Percentiles rank a stretch among this genome's conserved stretches.
These are phyloP conservation scores for Geranium rotundifolium DNA, from an alignment of 345 rosid species.

Conservation along the genomic window DNA sequence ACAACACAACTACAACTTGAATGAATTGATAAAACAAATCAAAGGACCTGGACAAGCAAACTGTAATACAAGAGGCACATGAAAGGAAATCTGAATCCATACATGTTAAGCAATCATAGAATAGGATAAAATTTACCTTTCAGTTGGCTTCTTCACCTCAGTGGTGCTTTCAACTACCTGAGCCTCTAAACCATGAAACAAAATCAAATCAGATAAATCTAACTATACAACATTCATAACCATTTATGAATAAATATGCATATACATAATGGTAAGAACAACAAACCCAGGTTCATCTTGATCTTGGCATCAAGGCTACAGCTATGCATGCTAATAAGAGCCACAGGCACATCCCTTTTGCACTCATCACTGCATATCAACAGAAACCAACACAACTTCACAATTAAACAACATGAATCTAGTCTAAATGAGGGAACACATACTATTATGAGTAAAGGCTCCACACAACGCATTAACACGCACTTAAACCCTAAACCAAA, in stretches of 20 bases:
- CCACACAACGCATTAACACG: too few species aligned
- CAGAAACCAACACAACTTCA: background rate
- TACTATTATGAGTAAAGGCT: too few species aligned
- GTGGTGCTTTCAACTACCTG: conserved; percentile 59
- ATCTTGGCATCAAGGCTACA: conserved; percentile 87
- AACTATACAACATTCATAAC: background rate
- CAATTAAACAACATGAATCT: background rate
- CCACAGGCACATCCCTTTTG: conserved; percentile 63
- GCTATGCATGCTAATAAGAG: conserved; percentile 61
- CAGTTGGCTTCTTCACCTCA: conserved; percentile 51
- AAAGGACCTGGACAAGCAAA: too few species aligned
- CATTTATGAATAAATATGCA: background rate
- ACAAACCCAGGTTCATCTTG: conserved; percentile 58
- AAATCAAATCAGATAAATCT: background rate
- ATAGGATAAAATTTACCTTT: conserved; percentile 27
- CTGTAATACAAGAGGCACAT: too few species aligned
- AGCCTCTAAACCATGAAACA: conserved; percentile 32
- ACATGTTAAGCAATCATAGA: too few species aligned
- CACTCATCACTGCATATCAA: conserved; percentile 57
- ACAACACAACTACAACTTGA: too few species aligned
- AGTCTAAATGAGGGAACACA: background rate
- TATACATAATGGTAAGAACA: background rate
- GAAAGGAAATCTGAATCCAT: too few species aligned
- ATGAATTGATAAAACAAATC: background rate
- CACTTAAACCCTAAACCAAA: too few species aligned